A percentile compares a stretch with the other conserved stretches of the same genome.
Evolutionary conservation across 148 eudicot species (phyloP).

Genomic region (Oxyria digyna): DNA sequence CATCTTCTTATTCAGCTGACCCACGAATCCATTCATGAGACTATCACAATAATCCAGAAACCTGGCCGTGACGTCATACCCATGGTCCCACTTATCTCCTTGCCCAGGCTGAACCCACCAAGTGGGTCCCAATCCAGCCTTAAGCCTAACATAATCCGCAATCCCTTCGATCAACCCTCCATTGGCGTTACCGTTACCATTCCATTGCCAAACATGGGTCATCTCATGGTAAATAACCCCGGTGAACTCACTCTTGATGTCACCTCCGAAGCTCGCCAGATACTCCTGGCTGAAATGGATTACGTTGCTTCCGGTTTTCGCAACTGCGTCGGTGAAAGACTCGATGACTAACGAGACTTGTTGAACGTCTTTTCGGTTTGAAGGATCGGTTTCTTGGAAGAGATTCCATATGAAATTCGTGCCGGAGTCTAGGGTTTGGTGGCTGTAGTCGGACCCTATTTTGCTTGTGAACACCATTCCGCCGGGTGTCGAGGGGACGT

Average conservation of each 20-base stretch:
- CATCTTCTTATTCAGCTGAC: constrained; percentile 31
- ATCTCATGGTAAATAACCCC: constrained; percentile 35
- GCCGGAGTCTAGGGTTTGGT: constrained; percentile 17
- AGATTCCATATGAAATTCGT: constrained; percentile 34
- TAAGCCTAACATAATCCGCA: constrained; percentile 41
- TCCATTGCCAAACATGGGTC: constrained; percentile 43
- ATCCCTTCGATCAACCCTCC: constrained; percentile 32
- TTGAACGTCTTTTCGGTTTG: constrained; percentile 16
- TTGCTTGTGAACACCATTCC: constrained; percentile 26
- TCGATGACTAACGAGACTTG: constrained; percentile 20
- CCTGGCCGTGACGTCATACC: constrained; percentile 30
- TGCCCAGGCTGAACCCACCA: constrained; percentile 30
- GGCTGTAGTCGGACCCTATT: constrained; percentile 22
- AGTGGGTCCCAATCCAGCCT: constrained; percentile 26
- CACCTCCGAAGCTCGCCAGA: constrained; percentile 23
- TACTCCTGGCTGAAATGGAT: constrained; percentile 32
- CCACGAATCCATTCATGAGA: constrained; percentile 31
- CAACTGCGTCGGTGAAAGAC: constrained; percentile 19
- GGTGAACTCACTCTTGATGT: constrained; percentile 23
- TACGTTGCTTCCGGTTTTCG: constrained; percentile 5
- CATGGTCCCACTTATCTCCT: constrained; percentile 35
- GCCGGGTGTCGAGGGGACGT: constrained; percentile 22
- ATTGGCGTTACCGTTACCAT: constrained; percentile 21
- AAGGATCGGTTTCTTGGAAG: constrained; percentile 20
- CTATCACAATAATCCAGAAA: constrained; percentile 43